Evolutionary conservation across 768 basidiomycete genomes (phyloP).

Genomic region (Suillus paluster): DNA sequence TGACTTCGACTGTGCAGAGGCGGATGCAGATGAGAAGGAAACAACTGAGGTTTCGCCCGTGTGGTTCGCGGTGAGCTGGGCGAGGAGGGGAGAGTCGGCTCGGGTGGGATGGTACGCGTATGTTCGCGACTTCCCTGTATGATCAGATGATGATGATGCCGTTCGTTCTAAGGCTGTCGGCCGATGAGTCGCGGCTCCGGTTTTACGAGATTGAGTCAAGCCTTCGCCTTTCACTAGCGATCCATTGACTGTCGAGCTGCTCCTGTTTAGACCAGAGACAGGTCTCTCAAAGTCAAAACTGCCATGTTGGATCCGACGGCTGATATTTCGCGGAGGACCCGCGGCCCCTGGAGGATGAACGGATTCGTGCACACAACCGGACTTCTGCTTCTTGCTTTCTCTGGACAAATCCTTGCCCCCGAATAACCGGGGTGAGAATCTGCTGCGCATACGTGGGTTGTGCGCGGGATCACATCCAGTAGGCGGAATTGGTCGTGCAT

Average conservation of each 20-base stretch:
- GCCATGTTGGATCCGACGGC: constrained; percentile 61
- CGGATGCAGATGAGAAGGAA: constrained; percentile 30
- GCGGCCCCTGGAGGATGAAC: constrained; percentile 10
- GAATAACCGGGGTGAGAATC: constrained; percentile 37
- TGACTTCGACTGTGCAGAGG: constrained; percentile 46
- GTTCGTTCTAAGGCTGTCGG: constrained; percentile 28
- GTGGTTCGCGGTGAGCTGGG: constrained; percentile 41
- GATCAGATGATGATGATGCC: constrained; percentile 30
- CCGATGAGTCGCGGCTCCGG: constrained; percentile 15
- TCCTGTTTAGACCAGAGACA: constrained; percentile 40
- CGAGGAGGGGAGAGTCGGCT: constrained; percentile 22
- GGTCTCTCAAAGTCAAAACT: constrained; percentile 82
- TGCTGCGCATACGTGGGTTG: constrained; percentile 19
- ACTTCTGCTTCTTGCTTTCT: constrained; percentile 27
- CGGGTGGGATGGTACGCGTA: constrained; percentile 15
- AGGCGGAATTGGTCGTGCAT: background rate
- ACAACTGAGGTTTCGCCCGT: constrained; percentile 38
- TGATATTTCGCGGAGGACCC: constrained; percentile 32
- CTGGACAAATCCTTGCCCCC: constrained; percentile 28
- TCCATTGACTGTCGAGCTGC: constrained; percentile 29
- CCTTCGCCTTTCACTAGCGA: constrained; percentile 10
- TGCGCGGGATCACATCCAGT: constrained; percentile 2
- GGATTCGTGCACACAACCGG: constrained; percentile 22
- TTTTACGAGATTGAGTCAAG: constrained; percentile 8
- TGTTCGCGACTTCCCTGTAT: constrained; percentile 17